A percentile compares a stretch with the other conserved stretches of the same genome.
Conservation (phyloP, 1,284 basidiomycete genomes). For the Papiliotrema fonsecae region DNA sequence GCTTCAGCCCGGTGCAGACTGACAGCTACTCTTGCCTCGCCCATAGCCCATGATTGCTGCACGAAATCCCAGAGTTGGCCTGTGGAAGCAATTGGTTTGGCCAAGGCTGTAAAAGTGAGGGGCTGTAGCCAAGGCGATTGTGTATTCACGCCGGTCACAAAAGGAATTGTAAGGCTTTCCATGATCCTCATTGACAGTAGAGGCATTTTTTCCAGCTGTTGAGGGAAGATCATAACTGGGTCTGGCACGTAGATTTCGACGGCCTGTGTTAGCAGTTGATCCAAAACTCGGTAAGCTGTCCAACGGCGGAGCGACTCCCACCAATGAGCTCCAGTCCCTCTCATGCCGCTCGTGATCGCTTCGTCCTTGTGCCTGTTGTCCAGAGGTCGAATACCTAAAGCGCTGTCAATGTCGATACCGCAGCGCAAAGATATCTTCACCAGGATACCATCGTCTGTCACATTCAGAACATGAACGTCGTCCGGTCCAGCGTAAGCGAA, state of each 20-base stretch:
- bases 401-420: conserved; percentile 39
- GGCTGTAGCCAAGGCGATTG: conserved; percentile 24
- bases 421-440: conserved; percentile 34
- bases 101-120: conserved; percentile 27
- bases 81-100: conserved; percentile 30
- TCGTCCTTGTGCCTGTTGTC: conserved; percentile 8
- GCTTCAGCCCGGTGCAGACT: conserved; percentile 20
- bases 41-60: conserved; percentile 34
- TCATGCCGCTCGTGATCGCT: conserved; percentile 12
- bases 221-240: conserved; percentile 17
- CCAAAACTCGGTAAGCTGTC: conserved; percentile 19
- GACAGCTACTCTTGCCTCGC: conserved; percentile 25
- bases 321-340: conserved; percentile 35
- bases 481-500: conserved; percentile 28
- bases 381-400: conserved; percentile 27
- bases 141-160: conserved; percentile 6
- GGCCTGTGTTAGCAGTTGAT: conserved; percentile 8
- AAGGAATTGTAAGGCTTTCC: conserved; percentile 10
- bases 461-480: conserved; percentile 34
- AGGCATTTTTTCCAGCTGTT: conserved; percentile 11
- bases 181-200: conserved; percentile 27
- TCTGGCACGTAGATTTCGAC: conserved; percentile 20
- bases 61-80: conserved; percentile 34
- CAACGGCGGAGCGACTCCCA: conserved; percentile 37
- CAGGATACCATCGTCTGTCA: conserved; percentile 36